A percentile compares a stretch with the other conserved stretches of the same genome.
Evolutionary conservation across 768 basidiomycete species (phyloP).

Genomic region (Lactifluus volemus): DNA sequence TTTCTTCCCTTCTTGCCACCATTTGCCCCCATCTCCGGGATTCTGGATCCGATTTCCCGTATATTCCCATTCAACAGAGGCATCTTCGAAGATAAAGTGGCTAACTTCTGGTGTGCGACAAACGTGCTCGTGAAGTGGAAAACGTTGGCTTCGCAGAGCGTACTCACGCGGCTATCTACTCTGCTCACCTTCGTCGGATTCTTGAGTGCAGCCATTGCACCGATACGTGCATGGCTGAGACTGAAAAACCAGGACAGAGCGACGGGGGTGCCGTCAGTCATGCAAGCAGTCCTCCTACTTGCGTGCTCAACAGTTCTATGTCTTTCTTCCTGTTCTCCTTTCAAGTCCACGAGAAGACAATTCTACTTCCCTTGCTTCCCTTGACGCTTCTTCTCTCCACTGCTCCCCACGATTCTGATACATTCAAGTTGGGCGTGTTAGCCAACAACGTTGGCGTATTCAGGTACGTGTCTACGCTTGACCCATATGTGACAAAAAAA

Average conservation of each 20-base stretch:
- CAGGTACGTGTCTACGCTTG: constrained; percentile 45
- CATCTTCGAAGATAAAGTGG: constrained; percentile 92
- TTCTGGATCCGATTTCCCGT: constrained; percentile 61
- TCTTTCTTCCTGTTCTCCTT: constrained; percentile 96
- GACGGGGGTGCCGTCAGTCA: constrained; percentile 33
- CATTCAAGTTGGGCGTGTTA: constrained; percentile 62
- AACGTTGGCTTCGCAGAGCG: constrained; percentile 34
- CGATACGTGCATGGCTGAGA: constrained; percentile 33
- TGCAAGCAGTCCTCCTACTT: constrained; percentile 67
- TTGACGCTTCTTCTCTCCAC: constrained; percentile 66
- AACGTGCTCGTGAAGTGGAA: constrained; percentile 88
- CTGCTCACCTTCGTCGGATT: constrained; percentile 64
- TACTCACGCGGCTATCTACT: constrained; percentile 60
- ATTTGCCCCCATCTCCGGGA: constrained; percentile 36
- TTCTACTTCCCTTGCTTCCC: constrained; percentile 79
- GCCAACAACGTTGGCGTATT: constrained; percentile 82
- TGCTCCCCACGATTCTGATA: constrained; percentile 38
- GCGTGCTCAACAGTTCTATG: constrained; percentile 73
- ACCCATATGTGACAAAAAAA: background rate
- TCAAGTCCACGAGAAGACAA: constrained; percentile 94
- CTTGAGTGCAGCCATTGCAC: constrained; percentile 45
- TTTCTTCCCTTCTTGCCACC: constrained; percentile 78
- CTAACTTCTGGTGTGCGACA: constrained; percentile 95
- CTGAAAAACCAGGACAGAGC: constrained; percentile 18
- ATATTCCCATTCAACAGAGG: constrained; percentile 92